Evolutionary conservation across 2,329 filamentous ascomycete genomes (phyloP).

Genomic region (Clarireedia homoeocarpa): DNA sequence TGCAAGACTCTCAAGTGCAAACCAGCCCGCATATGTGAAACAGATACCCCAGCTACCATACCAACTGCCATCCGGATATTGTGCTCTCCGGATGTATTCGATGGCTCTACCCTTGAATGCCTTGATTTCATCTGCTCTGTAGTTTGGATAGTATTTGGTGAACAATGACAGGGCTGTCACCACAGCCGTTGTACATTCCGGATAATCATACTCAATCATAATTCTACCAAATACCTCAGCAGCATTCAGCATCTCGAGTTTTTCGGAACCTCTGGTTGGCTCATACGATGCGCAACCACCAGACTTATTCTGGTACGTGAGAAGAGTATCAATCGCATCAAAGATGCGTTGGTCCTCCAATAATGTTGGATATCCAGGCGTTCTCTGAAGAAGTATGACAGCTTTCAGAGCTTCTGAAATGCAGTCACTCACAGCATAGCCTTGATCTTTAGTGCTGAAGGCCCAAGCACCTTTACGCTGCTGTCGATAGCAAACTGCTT

Average conservation of each 20-base stretch:
- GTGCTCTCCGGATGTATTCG: conserved; percentile 72
- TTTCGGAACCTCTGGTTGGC: conserved; percentile 65
- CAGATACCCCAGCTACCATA: conserved; percentile 98
- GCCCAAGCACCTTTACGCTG: conserved; percentile 90
- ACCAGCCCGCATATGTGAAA: conserved; percentile 96
- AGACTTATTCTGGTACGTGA: conserved; percentile 82
- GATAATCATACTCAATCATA: conserved; percentile 98
- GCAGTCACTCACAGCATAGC: conserved; percentile 93
- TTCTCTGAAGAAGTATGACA: conserved; percentile 75
- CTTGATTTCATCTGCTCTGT: conserved; percentile 68
- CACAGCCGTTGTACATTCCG: conserved; percentile 92
- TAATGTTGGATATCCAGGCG: conserved; percentile 64
- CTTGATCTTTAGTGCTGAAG: conserved; percentile 87
- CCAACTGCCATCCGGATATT: conserved; percentile 82
- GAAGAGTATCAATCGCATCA: conserved; percentile 81
- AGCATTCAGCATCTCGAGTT: conserved; percentile 81
- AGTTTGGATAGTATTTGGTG: conserved; percentile 70
- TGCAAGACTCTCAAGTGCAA: conserved; percentile 79
- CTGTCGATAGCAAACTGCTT: conserved; percentile 79
- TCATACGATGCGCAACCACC: conserved; percentile 92
- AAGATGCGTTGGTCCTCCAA: conserved; percentile 72
- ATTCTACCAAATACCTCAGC: conserved; percentile 95
- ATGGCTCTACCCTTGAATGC: conserved; percentile 66
- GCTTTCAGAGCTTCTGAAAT: conserved; percentile 86
- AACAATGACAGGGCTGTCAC: conserved; percentile 84